These are phyloP conservation scores for Coemansia sp. DNA, from an alignment of 192 early-diverging fungal species.

Conservation along the genomic window DNA sequence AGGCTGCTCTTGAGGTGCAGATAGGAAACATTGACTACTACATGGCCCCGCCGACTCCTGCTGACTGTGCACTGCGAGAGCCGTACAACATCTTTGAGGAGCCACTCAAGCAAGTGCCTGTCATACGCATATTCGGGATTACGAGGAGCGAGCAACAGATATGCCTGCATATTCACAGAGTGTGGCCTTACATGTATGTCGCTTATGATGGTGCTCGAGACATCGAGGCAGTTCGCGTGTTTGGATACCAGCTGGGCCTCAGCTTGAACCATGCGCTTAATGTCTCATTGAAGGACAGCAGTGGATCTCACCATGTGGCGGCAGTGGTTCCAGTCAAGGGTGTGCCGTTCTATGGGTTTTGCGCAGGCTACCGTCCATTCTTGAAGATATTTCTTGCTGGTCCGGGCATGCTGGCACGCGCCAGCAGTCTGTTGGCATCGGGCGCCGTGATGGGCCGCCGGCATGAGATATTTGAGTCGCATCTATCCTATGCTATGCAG, in stretches of 20 bases:
- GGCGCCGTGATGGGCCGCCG: constrained; percentile 69
- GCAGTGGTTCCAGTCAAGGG: constrained; percentile 75
- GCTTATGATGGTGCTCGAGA: constrained; percentile 51
- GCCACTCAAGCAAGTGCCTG: constrained; percentile 43
- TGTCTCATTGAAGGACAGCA: constrained; percentile 41
- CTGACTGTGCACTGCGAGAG: constrained; percentile 16
- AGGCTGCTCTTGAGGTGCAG: constrained; percentile 42
- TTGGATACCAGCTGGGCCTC: constrained; percentile 27
- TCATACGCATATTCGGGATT: constrained; percentile 80
- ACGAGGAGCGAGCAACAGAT: constrained; percentile 67
- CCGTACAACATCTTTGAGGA: constrained; percentile 38
- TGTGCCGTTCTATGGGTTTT: constrained; percentile 86
- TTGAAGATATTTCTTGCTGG: constrained; percentile 74
- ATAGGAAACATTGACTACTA: constrained; percentile 69
- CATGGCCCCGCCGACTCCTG: constrained; percentile 28
- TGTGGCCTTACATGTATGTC: constrained; percentile 80
- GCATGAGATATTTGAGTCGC: constrained; percentile 78
- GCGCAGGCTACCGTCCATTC: constrained; percentile 64
- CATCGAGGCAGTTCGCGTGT: constrained; percentile 20
- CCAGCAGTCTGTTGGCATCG: constrained; percentile 64
- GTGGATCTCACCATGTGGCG: constrained; percentile 49
- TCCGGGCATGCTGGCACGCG: constrained; percentile 57
- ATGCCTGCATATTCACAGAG: constrained; percentile 83
- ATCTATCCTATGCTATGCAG: constrained; percentile 79
- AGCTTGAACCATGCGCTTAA: constrained; percentile 72